Percentiles rank a stretch among this genome's conserved stretches.
Evolutionary conservation across 2,329 filamentous ascomycete species (phyloP).

Genomic region (Dryadomyces quercivorus): DNA sequence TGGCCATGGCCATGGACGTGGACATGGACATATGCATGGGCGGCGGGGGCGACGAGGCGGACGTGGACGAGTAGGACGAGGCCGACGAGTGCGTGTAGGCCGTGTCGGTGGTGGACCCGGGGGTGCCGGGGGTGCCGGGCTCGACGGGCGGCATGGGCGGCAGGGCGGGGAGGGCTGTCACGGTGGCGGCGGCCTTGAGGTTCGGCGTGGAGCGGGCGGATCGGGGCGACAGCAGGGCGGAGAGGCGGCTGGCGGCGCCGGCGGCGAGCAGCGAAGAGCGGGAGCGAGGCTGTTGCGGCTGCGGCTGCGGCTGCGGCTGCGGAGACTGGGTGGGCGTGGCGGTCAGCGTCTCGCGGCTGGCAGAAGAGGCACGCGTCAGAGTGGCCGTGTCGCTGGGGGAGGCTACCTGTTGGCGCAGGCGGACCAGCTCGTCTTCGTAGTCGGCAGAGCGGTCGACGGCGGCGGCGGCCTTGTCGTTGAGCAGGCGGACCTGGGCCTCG

Average conservation of each 20-base stretch:
- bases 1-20: no score
- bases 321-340: no score
- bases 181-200: constrained; percentile 14
- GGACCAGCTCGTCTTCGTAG: constrained; percentile 66
- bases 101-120: constrained; percentile 3
- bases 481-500: constrained; percentile 54
- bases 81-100: constrained; percentile 10
- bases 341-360: not conserved
- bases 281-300: constrained; percentile 14
- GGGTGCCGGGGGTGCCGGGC: not conserved
- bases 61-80: constrained; percentile 2
- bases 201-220: constrained; percentile 31
- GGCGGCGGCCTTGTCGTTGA: constrained; percentile 60
- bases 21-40: no score
- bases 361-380: not conserved
- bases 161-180: constrained; percentile 11
- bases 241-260: constrained; percentile 30
- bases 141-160: not conserved
- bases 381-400: constrained; percentile 8
- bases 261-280: constrained; percentile 33
- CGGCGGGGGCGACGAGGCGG: constrained; percentile 3
- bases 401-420: constrained; percentile 32
- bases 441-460: constrained; percentile 57
- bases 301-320: not conserved
- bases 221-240: constrained; percentile 29